phyloP scores from a whole-genome alignment of 805 yeast genomes.

The Zygoascus ofunaensis region DNA sequence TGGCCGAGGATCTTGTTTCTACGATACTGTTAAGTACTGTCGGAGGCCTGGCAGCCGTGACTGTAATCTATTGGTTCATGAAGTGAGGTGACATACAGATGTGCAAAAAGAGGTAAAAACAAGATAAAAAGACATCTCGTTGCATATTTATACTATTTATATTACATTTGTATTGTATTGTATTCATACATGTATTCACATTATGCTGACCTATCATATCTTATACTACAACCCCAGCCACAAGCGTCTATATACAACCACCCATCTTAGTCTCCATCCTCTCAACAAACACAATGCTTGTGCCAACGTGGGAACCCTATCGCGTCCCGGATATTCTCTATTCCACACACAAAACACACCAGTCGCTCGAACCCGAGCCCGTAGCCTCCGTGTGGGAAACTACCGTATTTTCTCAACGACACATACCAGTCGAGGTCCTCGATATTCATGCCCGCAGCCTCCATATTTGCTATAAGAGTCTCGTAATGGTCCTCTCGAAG shows the following conservation, averaged over 20 bases:
- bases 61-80: too few species aligned
- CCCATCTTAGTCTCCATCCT: neutral
- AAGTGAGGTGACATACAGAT: too few species aligned
- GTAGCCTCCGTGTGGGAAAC: conserved; percentile 93
- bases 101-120: too few species aligned
- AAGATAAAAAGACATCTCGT: too few species aligned
- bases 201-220: neutral
- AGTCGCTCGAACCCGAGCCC: conserved; percentile 92
- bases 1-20: neutral
- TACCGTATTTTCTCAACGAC: conserved; percentile 62
- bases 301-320: conserved; percentile 79
- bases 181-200: too few species aligned
- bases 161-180: too few species aligned
- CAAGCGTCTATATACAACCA: too few species aligned
- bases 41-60: neutral
- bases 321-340: conserved; percentile 77
- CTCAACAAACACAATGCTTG: conserved; percentile 40
- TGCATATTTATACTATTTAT: too few species aligned
- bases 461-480: conserved; percentile 41
- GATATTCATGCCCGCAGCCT: conserved; percentile 44
- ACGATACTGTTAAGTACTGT: neutral
- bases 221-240: neutral
- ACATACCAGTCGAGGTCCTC: conserved; percentile 69
- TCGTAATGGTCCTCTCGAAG: conserved; percentile 66
- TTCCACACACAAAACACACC: conserved; percentile 58